Evolutionary conservation across 1,284 basidiomycete species (phyloP).

Genomic region (Trichosporon coremiiforme): DNA sequence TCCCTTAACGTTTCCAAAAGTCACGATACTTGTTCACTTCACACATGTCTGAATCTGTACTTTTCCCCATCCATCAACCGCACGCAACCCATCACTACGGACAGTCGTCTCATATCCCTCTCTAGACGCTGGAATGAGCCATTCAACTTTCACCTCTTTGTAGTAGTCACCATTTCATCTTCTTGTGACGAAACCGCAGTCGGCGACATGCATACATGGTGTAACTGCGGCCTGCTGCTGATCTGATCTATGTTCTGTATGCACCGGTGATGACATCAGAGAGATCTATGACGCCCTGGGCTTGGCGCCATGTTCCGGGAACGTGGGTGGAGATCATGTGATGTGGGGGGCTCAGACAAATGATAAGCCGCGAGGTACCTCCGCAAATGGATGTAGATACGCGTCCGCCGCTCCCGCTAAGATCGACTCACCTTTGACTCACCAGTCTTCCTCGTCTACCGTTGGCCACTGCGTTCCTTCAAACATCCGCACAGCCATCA

Average conservation of each 20-base stretch:
- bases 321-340: conserved; percentile 1
- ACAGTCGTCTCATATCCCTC: conserved; percentile 12
- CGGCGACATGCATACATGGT: conserved; percentile 14
- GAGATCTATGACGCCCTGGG: background rate
- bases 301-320: background rate
- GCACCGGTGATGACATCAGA: background rate
- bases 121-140: conserved; percentile 11
- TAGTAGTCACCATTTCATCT: background rate
- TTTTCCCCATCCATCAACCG: background rate
- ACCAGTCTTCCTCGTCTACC: background rate
- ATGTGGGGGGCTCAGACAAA: conserved; percentile 8
- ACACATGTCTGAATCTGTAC: conserved; percentile 1
- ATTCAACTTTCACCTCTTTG: background rate
- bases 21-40: conserved; percentile 8
- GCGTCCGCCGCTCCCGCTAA: background rate
- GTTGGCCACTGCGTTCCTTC: background rate
- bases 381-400: conserved; percentile 13
- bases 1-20: conserved; percentile 3
- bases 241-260: background rate
- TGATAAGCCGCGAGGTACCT: conserved; percentile 16
- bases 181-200: conserved; percentile 10
- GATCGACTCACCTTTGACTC: background rate
- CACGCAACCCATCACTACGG: conserved; percentile 7
- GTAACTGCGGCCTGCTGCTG: background rate
- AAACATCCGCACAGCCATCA: background rate